Evolutionary conservation across 371 early-diverging fungal genomes (phyloP).

Genomic region (Lichtheimia corymbifera): DNA sequence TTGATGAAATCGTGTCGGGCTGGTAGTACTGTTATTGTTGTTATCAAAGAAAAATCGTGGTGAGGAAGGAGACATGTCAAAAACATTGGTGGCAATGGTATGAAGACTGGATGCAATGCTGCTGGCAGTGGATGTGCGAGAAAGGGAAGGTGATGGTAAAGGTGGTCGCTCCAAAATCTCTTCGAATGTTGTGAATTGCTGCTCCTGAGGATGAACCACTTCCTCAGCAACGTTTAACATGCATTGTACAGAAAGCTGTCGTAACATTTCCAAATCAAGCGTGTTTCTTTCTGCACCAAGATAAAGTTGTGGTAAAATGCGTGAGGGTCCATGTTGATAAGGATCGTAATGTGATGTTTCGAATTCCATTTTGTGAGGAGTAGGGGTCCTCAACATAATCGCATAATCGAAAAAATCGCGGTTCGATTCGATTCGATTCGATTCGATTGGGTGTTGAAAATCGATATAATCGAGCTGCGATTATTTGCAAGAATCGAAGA

Average conservation of each 20-base stretch:
- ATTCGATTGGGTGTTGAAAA: no score
- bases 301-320: constrained; percentile 70
- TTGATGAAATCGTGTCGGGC: background rate
- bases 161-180: constrained; percentile 9
- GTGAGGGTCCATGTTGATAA: constrained; percentile 50
- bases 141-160: constrained; percentile 35
- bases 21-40: background rate
- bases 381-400: no score
- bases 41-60: background rate
- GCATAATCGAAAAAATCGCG: no score
- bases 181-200: constrained; percentile 29
- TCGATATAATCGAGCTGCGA: no score
- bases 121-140: constrained; percentile 33
- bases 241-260: constrained; percentile 47
- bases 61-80: background rate
- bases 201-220: constrained; percentile 50
- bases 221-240: constrained; percentile 84
- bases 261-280: constrained; percentile 40
- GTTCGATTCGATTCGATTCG: no score
- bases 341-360: constrained; percentile 24
- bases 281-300: constrained; percentile 74
- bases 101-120: constrained; percentile 30
- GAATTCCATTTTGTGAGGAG: constrained; percentile 7
- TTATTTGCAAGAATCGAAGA: no score
- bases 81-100: constrained; percentile 8